Base-by-base conservation (phyloP, 2,329 filamentous ascomycete genomes). In the Aspergillus tanneri region DNA sequence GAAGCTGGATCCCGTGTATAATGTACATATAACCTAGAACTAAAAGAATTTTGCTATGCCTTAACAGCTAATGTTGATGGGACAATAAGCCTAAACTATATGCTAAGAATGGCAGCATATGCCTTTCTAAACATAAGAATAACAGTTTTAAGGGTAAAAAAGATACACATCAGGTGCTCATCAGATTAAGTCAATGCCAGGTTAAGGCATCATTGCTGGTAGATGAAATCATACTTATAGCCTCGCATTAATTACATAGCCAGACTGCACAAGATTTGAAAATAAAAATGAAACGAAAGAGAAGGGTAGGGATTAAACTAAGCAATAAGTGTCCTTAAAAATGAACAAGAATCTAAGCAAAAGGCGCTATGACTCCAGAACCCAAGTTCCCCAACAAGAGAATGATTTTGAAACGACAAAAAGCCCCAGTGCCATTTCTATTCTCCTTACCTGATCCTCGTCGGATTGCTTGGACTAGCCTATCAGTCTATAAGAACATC, bases 401-500 rank as follows among this genome's bases (percentile, higher is more conserved):
- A 44, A 27, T 21, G 22, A 37, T 36, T 38, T 38, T 38, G 41
- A 46, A 49, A 43, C 36, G 8, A 12, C 28, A 47, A 21, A 34
- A 35, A 32, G 44, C 19, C 34, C 24, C 42, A 30, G 27, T 47
- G 49, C 39, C 54, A 52, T 55, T 55, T 55, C 55, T 60, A 59
- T 56, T 49, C 44, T 44, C 52, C 56, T 50, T 48, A 47, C 30
- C 44, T 38, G 43, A 32, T 53, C 48, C 37, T n/a, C 35, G 39
- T 43, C 21, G 38, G 43, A 46, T 53, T 47, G 43, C 48, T 55
- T 40, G 50, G 14, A 34, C 30, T 40, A 27, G 38, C 52, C 48
- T 43, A 45, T 44, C 52, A 53, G 55, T 60, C 57, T 61, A 59
- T 61, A 57, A 52, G 46, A 53, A 30, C 21, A 51, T 39, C 55